phyloP scores from a whole-genome alignment of 352 stramenopile genomes.

The Phytophthora pseudosyringae region DNA sequence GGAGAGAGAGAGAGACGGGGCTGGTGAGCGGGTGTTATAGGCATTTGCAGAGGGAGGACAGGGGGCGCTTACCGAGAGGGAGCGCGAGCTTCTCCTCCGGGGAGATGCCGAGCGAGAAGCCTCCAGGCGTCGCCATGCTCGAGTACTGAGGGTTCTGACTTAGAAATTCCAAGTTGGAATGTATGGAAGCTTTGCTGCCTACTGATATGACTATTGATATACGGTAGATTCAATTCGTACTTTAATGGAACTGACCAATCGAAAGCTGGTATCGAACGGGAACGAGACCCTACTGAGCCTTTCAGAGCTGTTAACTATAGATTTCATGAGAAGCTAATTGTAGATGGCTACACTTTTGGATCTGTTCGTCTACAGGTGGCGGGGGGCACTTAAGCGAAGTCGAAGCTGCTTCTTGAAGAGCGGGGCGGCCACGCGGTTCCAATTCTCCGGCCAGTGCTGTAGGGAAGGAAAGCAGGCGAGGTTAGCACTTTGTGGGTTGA shows the following conservation, averaged over 20 bases:
- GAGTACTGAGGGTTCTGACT: too few species aligned
- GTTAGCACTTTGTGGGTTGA: background rate
- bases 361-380: too few species aligned
- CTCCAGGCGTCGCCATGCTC: slow-evolving; percentile 29
- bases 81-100: slow-evolving; percentile 63
- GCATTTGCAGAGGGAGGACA: background rate
- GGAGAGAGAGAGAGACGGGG: too few species aligned
- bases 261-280: too few species aligned
- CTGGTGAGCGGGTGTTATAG: slow-evolving; percentile 1
- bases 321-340: too few species aligned
- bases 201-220: slow-evolving; percentile 2
- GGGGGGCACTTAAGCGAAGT: slow-evolving; percentile 29
- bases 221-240: background rate
- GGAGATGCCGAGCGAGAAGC: slow-evolving; percentile 59
- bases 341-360: slow-evolving; percentile 10
- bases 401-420: slow-evolving; percentile 65
- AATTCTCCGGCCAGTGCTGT: slow-evolving; percentile 85
- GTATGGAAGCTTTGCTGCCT: slow-evolving; percentile 9
- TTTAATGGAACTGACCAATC: slow-evolving; percentile 4
- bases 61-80: slow-evolving; percentile 42
- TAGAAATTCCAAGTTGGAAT: too few species aligned
- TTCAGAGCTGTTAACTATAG: too few species aligned
- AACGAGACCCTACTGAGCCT: too few species aligned
- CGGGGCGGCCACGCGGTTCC: slow-evolving; percentile 62
- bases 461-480: background rate